Percentiles rank a stretch among this genome's conserved stretches.
Evolutionary conservation across 2,329 filamentous ascomycete species (phyloP).

Genomic region (Penicillium palitans): DNA sequence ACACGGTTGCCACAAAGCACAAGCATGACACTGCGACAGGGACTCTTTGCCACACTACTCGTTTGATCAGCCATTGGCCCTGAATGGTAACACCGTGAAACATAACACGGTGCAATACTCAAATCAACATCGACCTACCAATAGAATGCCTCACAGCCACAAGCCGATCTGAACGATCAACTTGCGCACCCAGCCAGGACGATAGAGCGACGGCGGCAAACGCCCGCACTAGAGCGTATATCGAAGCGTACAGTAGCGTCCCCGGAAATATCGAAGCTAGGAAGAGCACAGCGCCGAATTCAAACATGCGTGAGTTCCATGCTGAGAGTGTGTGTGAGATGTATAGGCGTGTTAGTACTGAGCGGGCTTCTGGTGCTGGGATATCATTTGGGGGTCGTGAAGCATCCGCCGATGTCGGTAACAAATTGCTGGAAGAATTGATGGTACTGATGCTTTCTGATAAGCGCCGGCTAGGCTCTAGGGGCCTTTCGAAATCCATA

Average conservation of each 20-base stretch:
- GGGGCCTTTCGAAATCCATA: not conserved
- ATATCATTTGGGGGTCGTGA: not conserved
- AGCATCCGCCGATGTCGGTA: not conserved
- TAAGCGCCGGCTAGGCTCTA: not conserved
- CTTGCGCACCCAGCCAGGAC: constrained; percentile 57
- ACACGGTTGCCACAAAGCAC: constrained; percentile 45
- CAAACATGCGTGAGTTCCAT: constrained; percentile 65
- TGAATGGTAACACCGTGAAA: not conserved
- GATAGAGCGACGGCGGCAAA: constrained; percentile 60
- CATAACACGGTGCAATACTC: not conserved
- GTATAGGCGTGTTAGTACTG: constrained; percentile 47
- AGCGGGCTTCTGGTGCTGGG: constrained; percentile 3
- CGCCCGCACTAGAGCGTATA: constrained; percentile 66
- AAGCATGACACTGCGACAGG: constrained; percentile 52
- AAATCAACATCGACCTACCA: constrained; percentile 21
- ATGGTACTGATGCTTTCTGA: not conserved
- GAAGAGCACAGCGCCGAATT: constrained; percentile 63
- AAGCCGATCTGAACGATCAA: constrained; percentile 59
- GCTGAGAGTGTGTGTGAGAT: constrained; percentile 47
- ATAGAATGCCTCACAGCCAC: constrained; percentile 54
- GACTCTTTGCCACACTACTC: constrained; percentile 37
- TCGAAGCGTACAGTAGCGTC: constrained; percentile 65
- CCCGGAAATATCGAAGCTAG: constrained; percentile 57
- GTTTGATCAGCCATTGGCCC: not conserved
- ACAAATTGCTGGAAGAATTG: not conserved